phyloP scores from a whole-genome alignment of 2,329 filamentous ascomycete genomes.

The Verticillium longisporum region DNA sequence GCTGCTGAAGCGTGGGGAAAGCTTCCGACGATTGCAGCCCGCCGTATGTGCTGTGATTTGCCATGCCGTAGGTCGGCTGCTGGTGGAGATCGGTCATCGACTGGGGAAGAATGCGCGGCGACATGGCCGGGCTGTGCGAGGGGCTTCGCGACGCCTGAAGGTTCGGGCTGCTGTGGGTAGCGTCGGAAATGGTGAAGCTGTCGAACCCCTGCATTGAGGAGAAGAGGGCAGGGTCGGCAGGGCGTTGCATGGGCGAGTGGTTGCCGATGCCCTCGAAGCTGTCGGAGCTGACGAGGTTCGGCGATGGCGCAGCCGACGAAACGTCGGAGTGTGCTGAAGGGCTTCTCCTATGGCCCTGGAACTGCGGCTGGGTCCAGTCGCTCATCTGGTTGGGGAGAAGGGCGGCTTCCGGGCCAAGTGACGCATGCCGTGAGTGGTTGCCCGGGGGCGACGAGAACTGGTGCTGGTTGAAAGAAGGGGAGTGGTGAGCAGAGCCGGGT shows the following conservation, averaged over 20 bases:
- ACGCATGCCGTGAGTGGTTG: slow-evolving; percentile 48
- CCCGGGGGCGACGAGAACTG: slow-evolving; percentile 41
- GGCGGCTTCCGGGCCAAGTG: slow-evolving; percentile 50
- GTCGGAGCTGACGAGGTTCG: slow-evolving; percentile 71
- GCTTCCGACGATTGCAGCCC: slow-evolving; percentile 36
- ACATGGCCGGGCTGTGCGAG: slow-evolving; percentile 65
- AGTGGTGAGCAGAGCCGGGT: slow-evolving; percentile 44
- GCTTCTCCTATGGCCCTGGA: slow-evolving; percentile 74
- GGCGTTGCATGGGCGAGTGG: slow-evolving; percentile 72
- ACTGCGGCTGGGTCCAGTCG: slow-evolving; percentile 53
- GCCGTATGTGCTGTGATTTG: slow-evolving; percentile 28
- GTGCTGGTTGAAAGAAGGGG: slow-evolving; percentile 49
- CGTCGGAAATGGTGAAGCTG: slow-evolving; percentile 73
- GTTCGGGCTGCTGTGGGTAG: slow-evolving; percentile 56
- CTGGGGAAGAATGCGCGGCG: slow-evolving; percentile 53
- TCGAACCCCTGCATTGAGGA: slow-evolving; percentile 73
- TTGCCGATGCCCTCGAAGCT: slow-evolving; percentile 67
- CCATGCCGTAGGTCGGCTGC: slow-evolving; percentile 38
- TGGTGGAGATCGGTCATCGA: slow-evolving; percentile 46
- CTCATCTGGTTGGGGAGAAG: slow-evolving; percentile 43
- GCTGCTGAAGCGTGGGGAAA: slow-evolving; percentile 43
- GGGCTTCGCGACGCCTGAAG: slow-evolving; percentile 67
- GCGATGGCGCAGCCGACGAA: slow-evolving; percentile 78
- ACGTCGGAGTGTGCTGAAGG: slow-evolving; percentile 93
- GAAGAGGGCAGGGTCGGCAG: slow-evolving; percentile 67